These are phyloP conservation scores for Massariosphaeria phaeospora DNA, from an alignment of 495 filamentous ascomycete genomes.

Conservation along the genomic window DNA sequence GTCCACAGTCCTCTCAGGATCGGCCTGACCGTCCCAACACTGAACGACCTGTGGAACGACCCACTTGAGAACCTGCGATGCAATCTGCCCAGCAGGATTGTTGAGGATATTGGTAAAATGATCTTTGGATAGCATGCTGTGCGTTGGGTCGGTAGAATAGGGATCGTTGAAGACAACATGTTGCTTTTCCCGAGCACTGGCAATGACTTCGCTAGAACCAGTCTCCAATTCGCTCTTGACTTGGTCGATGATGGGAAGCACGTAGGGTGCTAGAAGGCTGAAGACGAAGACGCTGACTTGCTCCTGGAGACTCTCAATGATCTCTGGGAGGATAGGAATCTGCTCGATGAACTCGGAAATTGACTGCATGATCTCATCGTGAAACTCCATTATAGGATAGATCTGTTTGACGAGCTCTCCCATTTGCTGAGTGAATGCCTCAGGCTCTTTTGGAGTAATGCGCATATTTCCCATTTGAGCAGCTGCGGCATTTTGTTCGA, in stretches of 20 bases:
- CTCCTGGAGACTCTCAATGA: constrained; percentile 70
- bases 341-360: constrained; percentile 72
- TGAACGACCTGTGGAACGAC: constrained; percentile 79
- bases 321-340: constrained; percentile 71
- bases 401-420: constrained; percentile 65
- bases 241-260: constrained; percentile 79
- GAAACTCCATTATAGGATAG: constrained; percentile 80
- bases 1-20: constrained; percentile 60
- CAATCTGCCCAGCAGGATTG: constrained; percentile 78
- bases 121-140: constrained; percentile 95
- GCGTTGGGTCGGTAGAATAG: constrained; percentile 69
- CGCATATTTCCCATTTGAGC: constrained; percentile 60
- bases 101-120: constrained; percentile 79
- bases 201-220: constrained; percentile 80
- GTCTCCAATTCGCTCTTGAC: constrained; percentile 77
- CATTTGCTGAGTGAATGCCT: constrained; percentile 66
- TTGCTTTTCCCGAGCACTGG: constrained; percentile 72
- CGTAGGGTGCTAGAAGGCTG: constrained; percentile 74
- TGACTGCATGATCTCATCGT: constrained; percentile 74
- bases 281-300: constrained; percentile 79
- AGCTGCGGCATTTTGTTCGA: constrained; percentile 47
- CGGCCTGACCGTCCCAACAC: constrained; percentile 70
- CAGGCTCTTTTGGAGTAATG: constrained; percentile 67
- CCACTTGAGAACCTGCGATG: constrained; percentile 71
- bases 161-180: constrained; percentile 81